Percentiles rank a stretch among this genome's conserved stretches.
phyloP scores from a whole-genome alignment of 176 grass and related monocot species.

The Raddia guianensis region DNA sequence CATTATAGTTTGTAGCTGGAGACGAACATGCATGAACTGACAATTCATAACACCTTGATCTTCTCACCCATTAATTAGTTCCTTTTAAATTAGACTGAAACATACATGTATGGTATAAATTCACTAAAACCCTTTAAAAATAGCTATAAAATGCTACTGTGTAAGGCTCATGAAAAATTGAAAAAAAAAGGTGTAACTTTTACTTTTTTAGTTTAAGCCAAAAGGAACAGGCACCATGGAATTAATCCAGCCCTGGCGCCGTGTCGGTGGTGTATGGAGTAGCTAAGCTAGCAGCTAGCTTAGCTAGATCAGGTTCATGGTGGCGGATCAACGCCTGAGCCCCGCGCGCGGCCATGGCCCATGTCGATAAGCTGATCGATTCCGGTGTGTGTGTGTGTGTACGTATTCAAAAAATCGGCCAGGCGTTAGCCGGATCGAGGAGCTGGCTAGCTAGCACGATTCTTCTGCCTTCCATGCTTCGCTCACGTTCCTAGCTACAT shows the following conservation, averaged over 20 bases:
- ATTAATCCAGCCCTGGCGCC: not conserved
- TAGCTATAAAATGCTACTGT: too few relatives aligned
- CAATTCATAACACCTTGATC: too few relatives aligned
- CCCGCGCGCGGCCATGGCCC: too few relatives aligned
- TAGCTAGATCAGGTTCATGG: not conserved
- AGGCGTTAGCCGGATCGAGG: not conserved
- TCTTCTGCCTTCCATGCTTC: not conserved
- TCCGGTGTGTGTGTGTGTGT: not conserved
- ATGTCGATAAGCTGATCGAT: slow-evolving; percentile 13
- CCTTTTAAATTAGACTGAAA: not conserved
- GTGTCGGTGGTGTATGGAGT: slow-evolving; percentile 20
- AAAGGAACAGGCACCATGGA: not conserved
- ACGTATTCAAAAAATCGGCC: not conserved
- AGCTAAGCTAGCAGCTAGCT: not conserved
- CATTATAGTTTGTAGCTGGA: too few relatives aligned
- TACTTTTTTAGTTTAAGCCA: too few relatives aligned
- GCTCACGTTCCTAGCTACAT: not conserved
- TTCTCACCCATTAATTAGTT: too few relatives aligned
- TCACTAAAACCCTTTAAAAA: too few relatives aligned
- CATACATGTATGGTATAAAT: not conserved
- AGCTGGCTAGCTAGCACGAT: not conserved
- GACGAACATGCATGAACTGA: too few relatives aligned
- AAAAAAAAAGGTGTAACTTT: too few relatives aligned
- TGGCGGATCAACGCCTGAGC: not conserved
- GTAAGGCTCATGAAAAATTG: too few relatives aligned